These are phyloP conservation scores for Podosphaera fusca DNA, from an alignment of 2,329 filamentous ascomycete genomes.

Conservation along the genomic window DNA sequence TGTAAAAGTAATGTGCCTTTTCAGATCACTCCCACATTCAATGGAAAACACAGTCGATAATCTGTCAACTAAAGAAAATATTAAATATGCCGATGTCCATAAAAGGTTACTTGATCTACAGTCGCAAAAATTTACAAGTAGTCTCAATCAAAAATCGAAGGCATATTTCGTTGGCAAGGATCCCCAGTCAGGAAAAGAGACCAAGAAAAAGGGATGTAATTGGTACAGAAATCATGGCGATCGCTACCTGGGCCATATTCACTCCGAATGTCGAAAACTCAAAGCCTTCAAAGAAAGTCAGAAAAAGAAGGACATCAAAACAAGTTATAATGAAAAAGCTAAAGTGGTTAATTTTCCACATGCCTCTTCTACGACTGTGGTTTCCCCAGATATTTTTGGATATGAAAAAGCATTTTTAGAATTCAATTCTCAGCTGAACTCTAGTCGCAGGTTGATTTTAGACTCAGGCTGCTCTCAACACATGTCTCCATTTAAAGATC, in stretches of 20 bases:
- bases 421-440: neutral
- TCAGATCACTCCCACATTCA: neutral
- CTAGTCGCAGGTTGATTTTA: neutral
- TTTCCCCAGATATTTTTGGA: neutral
- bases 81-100: neutral
- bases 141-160: neutral
- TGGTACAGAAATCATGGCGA: neutral
- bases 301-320: neutral
- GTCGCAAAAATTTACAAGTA: neutral
- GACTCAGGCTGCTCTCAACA: neutral
- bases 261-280: neutral
- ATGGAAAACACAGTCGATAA: neutral
- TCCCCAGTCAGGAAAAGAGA: neutral
- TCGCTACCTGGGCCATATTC: neutral
- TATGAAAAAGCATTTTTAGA: neutral
- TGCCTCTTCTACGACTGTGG: neutral
- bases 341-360: neutral
- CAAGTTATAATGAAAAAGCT: neutral
- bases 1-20: neutral
- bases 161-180: too few relatives aligned
- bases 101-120: slow-evolving; percentile 1
- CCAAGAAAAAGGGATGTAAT: neutral
- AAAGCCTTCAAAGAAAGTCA: neutral
- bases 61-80: neutral
- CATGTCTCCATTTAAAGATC: neutral